These are phyloP conservation scores for Mycena amicta DNA, from an alignment of 768 basidiomycete genomes.

Conservation along the genomic window DNA sequence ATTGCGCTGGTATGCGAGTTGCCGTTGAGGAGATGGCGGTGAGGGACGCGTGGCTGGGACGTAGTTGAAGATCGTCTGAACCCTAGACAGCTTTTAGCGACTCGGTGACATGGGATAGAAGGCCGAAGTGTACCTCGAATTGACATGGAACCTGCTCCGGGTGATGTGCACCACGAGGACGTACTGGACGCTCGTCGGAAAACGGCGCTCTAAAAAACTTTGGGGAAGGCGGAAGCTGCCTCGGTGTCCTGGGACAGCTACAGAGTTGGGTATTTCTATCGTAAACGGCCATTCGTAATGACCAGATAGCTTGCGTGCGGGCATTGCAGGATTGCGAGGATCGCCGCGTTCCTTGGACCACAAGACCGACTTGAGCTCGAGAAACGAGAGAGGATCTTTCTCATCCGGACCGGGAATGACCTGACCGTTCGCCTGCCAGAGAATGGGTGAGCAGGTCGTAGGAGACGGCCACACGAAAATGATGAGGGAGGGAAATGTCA, in stretches of 20 bases:
- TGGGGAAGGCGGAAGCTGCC: slow-evolving; percentile 21
- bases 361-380: slow-evolving; percentile 21
- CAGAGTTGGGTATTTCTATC: slow-evolving; percentile 28
- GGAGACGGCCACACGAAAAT: no score
- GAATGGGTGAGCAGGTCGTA: slow-evolving; percentile 6
- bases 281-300: slow-evolving; percentile 27
- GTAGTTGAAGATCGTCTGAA: slow-evolving; percentile 33
- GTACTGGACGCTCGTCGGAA: slow-evolving; percentile 20
- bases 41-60: slow-evolving; percentile 35
- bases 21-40: slow-evolving; percentile 34
- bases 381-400: slow-evolving; percentile 24
- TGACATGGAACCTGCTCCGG: slow-evolving; percentile 19
- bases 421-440: slow-evolving; percentile 28
- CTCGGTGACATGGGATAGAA: neutral
- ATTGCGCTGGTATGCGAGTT: slow-evolving; percentile 36
- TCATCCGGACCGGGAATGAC: slow-evolving; percentile 21
- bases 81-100: slow-evolving; percentile 15
- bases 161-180: slow-evolving; percentile 17
- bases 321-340: slow-evolving; percentile 15
- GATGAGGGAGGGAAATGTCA: neutral
- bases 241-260: slow-evolving; percentile 5
- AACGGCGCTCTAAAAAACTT: slow-evolving; percentile 18
- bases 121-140: slow-evolving; percentile 20
- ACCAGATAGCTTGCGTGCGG: slow-evolving; percentile 20
- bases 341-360: slow-evolving; percentile 24